Evolutionary conservation across 2,329 filamentous ascomycete genomes (phyloP).

Genomic region (Emergomyces africanus): DNA sequence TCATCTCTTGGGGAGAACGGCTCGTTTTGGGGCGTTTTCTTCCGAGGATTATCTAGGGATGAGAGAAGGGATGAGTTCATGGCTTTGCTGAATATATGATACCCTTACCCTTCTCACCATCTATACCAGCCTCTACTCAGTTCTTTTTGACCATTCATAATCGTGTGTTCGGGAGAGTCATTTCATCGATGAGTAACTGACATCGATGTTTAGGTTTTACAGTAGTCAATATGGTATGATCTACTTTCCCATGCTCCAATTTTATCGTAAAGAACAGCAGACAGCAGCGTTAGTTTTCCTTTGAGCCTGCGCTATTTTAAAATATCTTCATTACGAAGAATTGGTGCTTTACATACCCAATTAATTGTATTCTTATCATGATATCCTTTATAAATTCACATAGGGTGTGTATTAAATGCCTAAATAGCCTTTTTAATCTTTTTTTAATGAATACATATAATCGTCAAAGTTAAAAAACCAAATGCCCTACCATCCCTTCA

Average conservation of each 20-base stretch:
- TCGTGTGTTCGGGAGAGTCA: not conserved
- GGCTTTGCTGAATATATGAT: conserved; percentile 25
- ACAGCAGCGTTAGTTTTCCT: too few relatives aligned
- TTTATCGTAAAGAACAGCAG: too few relatives aligned
- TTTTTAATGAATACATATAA: too few relatives aligned
- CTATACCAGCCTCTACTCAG: not conserved
- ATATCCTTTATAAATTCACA: not conserved
- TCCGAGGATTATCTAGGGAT: conserved; percentile 16
- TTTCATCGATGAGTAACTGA: not conserved
- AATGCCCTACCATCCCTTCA: not conserved
- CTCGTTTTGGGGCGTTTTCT: conserved; percentile 26
- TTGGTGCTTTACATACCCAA: too few relatives aligned
- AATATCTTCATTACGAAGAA: too few relatives aligned
- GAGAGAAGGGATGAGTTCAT: conserved; percentile 33
- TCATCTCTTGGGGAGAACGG: conserved; percentile 11
- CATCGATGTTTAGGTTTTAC: not conserved
- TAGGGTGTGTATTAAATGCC: not conserved
- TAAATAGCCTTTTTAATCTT: not conserved
- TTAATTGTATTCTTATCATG: not conserved
- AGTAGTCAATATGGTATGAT: too few relatives aligned
- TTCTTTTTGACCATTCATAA: not conserved
- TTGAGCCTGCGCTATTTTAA: too few relatives aligned
- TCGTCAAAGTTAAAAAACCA: not conserved
- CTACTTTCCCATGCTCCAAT: too few relatives aligned
- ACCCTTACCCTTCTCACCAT: not conserved